phyloP scores from a whole-genome alignment of 352 stramenopile species.

The Poterioochromonas sp. region DNA sequence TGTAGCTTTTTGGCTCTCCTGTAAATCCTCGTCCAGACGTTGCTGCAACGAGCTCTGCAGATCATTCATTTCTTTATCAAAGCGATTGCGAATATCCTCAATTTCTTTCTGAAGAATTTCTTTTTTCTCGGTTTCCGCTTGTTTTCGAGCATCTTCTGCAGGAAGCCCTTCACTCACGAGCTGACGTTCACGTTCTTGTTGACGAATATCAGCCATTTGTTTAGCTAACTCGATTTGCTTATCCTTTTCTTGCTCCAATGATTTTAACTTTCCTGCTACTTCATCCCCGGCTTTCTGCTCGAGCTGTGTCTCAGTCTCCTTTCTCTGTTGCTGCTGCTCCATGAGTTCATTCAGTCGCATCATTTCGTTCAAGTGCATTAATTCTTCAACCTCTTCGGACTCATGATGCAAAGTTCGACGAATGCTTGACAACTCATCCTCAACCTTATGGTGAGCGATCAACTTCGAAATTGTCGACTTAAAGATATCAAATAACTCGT shows the following conservation, averaged over 20 bases:
- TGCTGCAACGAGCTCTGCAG: neutral
- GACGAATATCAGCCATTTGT: neutral
- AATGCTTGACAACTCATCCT: slow-evolving; percentile 3
- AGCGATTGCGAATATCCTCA: neutral
- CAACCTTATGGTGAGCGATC: neutral
- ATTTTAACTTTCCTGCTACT: neutral
- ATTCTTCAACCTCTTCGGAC: neutral
- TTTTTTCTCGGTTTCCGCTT: neutral
- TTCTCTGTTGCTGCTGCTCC: neutral
- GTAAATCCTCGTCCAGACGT: neutral
- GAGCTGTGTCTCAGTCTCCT: neutral
- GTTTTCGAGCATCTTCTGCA: neutral
- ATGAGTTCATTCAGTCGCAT: neutral
- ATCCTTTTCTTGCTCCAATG: neutral
- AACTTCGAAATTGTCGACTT: neutral
- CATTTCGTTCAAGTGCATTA: neutral
- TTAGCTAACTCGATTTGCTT: neutral
- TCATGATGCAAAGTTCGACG: neutral
- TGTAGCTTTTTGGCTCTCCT: neutral
- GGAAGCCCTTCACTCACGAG: neutral
- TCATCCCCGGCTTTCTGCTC: neutral
- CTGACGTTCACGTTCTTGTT: neutral
- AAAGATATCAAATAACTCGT: neutral
- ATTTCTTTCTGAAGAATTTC: neutral
- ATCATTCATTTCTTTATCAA: neutral